A percentile compares a stretch with the other conserved stretches of the same genome.
These are phyloP conservation scores for Cornus kousa DNA, from an alignment of 148 eudicot species.

Conservation along the genomic window DNA sequence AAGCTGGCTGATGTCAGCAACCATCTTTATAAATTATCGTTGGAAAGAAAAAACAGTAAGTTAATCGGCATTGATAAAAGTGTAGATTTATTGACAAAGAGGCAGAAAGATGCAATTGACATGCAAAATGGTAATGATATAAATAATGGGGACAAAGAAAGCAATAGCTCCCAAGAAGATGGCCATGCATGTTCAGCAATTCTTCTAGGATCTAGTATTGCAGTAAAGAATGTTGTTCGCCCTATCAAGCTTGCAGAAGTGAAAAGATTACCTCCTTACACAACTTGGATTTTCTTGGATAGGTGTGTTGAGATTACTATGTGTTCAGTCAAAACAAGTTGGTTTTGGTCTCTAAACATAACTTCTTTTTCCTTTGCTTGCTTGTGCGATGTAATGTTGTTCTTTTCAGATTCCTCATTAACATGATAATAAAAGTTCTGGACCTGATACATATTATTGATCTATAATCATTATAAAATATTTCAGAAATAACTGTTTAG, in stretches of 20 bases:
- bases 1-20: constrained; percentile 55
- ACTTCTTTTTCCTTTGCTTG: constrained; percentile 1
- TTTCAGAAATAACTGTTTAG: background rate
- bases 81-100: constrained; percentile 55
- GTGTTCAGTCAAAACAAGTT: background rate
- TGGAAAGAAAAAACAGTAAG: constrained; percentile 56
- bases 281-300: constrained; percentile 92
- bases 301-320: constrained; percentile 43
- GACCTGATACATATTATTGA: background rate
- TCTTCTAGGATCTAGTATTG: constrained; percentile 81
- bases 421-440: background rate
- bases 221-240: constrained; percentile 77
- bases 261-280: constrained; percentile 79
- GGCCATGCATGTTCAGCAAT: constrained; percentile 59
- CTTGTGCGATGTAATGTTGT: background rate
- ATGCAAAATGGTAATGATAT: constrained; percentile 68
- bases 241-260: constrained; percentile 80
- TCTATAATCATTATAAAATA: background rate
- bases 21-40: constrained; percentile 30
- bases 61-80: constrained; percentile 26
- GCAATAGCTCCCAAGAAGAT: constrained; percentile 72
- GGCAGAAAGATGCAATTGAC: constrained; percentile 78
- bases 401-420: background rate
- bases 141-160: constrained; percentile 52
- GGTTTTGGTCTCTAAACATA: background rate